Evolutionary conservation across 805 yeast genomes (phyloP), one percentile per base, ranked within the genome.

Genomic region (Candida ortonii): DNA sequence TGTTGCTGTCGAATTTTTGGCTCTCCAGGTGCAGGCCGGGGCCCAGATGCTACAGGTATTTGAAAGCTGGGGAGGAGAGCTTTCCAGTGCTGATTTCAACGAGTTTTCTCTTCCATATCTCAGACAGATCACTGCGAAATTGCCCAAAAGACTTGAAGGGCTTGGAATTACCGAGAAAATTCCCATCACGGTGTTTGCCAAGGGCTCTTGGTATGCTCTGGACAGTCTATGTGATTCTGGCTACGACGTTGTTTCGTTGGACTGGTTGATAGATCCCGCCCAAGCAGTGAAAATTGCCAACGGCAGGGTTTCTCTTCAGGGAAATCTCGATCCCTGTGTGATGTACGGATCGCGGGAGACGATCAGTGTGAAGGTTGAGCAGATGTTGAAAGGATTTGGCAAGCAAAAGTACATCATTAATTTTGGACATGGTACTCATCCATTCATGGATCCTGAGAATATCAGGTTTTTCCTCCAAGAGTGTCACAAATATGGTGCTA

Each of bases 401-500:
- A 87, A 87, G 61, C 78, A 84, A 54, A 74, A 82, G 53, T 93
- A 93, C 65, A 90, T 93, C 47, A 81, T 90, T 50, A 93, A 93
- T 67, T 84, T 93, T 55, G 98, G 98, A 29, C 98, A 93, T 52
- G 98, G 98, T 12, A 93, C 98, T 15, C 97, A 88, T 59, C 98
- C 98, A 15, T 87, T 85, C 64, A 88, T 93, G 95, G 83, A 86
- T 45, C 96, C 97, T 8, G 95, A 84, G 46, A 83, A 83, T 59
- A 76, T 93, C 43, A 79, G 76, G 41, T 85, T 78, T 63, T 93
- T 93, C 65, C 68, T 93, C 55, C 67, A 86, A 61, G 96, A 87
- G 60, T 83, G 93, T 50, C 95, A 87, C 59, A 74, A n/a, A n/a
- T n/a, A n/a, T n/a, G n/a, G n/a, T n/a, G n/a, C n/a, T n/a, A n/a